Evolutionary conservation across 176 grass and related monocot genomes (phyloP).

Genomic region (Carex littledalei): DNA sequence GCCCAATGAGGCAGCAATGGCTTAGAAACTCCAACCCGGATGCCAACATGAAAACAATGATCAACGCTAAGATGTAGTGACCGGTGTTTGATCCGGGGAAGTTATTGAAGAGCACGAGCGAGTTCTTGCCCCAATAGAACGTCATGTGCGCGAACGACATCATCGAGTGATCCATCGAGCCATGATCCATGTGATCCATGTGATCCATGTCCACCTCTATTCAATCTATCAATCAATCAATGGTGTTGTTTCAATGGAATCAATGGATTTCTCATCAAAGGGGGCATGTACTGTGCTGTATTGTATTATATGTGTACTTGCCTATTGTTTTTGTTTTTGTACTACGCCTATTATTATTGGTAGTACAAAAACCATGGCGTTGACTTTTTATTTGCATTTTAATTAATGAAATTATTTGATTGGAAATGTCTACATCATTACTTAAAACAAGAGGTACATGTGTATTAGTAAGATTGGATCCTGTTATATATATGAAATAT

Average conservation of each 20-base stretch:
- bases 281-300: background rate
- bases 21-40: constrained; percentile 50
- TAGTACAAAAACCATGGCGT: background rate
- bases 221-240: background rate
- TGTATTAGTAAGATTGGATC: no score
- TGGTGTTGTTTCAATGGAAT: background rate
- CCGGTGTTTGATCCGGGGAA: constrained; percentile 64
- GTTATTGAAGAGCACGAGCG: constrained; percentile 60
- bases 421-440: no score
- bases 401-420: background rate
- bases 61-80: constrained; percentile 73
- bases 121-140: constrained; percentile 85
- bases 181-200: background rate
- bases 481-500: no score
- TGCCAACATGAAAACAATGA: constrained; percentile 34
- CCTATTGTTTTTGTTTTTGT: background rate
- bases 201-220: background rate
- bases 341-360: background rate
- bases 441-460: no score
- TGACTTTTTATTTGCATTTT: background rate
- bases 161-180: background rate
- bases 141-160: constrained; percentile 73
- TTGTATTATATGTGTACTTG: constrained; percentile 1
- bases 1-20: constrained; percentile 14
- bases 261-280: background rate